These are phyloP conservation scores for Coniferiporia weirii DNA, from an alignment of 1,284 basidiomycete species.

Conservation along the genomic window DNA sequence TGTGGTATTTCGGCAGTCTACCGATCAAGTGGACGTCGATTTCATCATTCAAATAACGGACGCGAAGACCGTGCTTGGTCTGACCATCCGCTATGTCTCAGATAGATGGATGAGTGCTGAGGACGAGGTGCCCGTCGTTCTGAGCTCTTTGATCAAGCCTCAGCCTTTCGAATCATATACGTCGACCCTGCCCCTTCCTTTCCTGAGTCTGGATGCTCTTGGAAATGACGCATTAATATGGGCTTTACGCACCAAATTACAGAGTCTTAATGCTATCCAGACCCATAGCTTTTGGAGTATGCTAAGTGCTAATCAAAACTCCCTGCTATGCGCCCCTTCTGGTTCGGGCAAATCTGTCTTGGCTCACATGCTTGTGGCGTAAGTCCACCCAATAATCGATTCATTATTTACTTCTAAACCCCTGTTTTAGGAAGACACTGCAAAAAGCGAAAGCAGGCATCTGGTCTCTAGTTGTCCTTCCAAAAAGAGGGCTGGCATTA, in stretches of 20 bases:
- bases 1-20: conserved; percentile 67
- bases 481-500: conserved; percentile 42
- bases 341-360: conserved; percentile 81
- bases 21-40: conserved; percentile 56
- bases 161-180: conserved; percentile 56
- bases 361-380: conserved; percentile 72
- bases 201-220: conserved; percentile 57
- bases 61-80: conserved; percentile 49
- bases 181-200: conserved; percentile 76
- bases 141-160: conserved; percentile 80
- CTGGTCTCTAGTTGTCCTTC: conserved; percentile 56
- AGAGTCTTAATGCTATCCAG: conserved; percentile 81
- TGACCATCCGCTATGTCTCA: conserved; percentile 78
- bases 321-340: conserved; percentile 78
- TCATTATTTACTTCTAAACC: conserved; percentile 19
- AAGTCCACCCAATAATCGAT: conserved; percentile 20
- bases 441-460: conserved; percentile 31
- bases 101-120: conserved; percentile 95
- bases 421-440: conserved; percentile 43
- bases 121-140: conserved; percentile 57
- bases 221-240: conserved; percentile 44
- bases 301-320: conserved; percentile 64
- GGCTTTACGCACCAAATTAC: conserved; percentile 41
- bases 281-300: conserved; percentile 88
- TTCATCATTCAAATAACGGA: conserved; percentile 76